These are phyloP conservation scores for Sporisorium graminicola DNA, from an alignment of 1,284 basidiomycete species.

Conservation along the genomic window DNA sequence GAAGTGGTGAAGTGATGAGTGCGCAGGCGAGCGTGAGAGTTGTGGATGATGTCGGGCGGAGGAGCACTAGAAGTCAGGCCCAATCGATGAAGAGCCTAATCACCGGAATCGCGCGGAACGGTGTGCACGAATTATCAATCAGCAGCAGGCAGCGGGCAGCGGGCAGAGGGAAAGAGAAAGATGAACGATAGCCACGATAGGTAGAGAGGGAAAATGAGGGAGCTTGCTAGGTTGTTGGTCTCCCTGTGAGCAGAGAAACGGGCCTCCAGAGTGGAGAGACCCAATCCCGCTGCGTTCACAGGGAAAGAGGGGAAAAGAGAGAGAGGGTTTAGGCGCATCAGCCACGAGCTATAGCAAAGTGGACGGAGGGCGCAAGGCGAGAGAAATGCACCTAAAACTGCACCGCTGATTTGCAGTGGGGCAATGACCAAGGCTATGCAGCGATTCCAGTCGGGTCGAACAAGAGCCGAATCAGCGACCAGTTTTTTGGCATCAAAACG, in stretches of 20 bases:
- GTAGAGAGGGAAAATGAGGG: background rate
- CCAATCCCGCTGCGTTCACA: background rate
- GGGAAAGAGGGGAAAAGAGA: background rate
- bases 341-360: slow-evolving; percentile 7
- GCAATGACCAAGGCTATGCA: background rate
- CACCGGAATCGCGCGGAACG: slow-evolving; percentile 23
- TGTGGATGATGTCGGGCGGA: slow-evolving; percentile 31
- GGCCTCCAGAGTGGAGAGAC: background rate
- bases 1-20: no score
- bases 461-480: slow-evolving; percentile 1
- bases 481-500: slow-evolving; percentile 1
- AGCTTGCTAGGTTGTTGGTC: slow-evolving; percentile 3
- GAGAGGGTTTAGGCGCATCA: slow-evolving; percentile 15
- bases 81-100: slow-evolving; percentile 18
- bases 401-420: background rate
- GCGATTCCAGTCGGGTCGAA: slow-evolving; percentile 1
- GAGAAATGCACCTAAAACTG: background rate
- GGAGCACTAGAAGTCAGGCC: slow-evolving; percentile 7
- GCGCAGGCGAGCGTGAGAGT: background rate
- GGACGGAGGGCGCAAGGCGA: background rate
- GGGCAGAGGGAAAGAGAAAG: slow-evolving; percentile 1
- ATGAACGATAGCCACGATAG: slow-evolving; percentile 4
- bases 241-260: no score
- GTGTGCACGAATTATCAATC: background rate
- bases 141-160: slow-evolving; percentile 2